Evolutionary conservation across 2,329 filamentous ascomycete genomes (phyloP).

Genomic region (Exophiala sp.): DNA sequence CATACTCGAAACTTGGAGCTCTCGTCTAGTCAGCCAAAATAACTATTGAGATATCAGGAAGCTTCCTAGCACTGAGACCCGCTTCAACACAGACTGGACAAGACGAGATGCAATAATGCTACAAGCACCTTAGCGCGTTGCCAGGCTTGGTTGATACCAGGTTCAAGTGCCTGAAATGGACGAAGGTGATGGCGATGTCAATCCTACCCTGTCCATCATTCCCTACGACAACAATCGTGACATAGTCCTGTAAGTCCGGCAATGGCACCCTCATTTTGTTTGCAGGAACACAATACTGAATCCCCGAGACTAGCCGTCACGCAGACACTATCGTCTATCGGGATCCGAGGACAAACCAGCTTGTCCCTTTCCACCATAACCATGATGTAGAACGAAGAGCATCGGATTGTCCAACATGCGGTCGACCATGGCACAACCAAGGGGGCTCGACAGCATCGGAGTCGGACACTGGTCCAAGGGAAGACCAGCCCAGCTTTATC

Average conservation of each 20-base stretch:
- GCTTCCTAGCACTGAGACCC: too few species aligned
- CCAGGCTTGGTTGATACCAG: too few species aligned
- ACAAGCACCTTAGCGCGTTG: too few species aligned
- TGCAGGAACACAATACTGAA: constrained; percentile 3
- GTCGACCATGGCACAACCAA: constrained; percentile 62
- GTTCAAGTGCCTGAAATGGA: constrained; percentile 15
- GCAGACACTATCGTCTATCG: constrained; percentile 89
- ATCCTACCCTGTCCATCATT: constrained; percentile 25
- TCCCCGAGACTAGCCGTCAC: constrained; percentile 64
- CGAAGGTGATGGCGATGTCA: constrained; percentile 7
- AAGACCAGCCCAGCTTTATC: constrained; percentile 64
- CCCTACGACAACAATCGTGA: constrained; percentile 39
- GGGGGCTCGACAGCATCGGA: constrained; percentile 34
- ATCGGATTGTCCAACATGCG: constrained; percentile 84
- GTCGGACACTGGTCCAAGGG: constrained; percentile 31
- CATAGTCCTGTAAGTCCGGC: constrained; percentile 41
- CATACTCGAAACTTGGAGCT: too few species aligned
- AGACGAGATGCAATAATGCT: too few species aligned
- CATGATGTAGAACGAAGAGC: constrained; percentile 48
- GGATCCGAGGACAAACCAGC: constrained; percentile 77
- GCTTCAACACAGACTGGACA: too few species aligned
- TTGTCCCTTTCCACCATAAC: constrained; percentile 59
- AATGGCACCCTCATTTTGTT: background rate
- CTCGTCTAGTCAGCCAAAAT: too few species aligned
- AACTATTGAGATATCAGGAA: too few species aligned